Percentiles rank a stretch among this genome's conserved stretches.
phyloP scores from a whole-genome alignment of 2,329 filamentous ascomycete genomes.

The Phialophora tarda region DNA sequence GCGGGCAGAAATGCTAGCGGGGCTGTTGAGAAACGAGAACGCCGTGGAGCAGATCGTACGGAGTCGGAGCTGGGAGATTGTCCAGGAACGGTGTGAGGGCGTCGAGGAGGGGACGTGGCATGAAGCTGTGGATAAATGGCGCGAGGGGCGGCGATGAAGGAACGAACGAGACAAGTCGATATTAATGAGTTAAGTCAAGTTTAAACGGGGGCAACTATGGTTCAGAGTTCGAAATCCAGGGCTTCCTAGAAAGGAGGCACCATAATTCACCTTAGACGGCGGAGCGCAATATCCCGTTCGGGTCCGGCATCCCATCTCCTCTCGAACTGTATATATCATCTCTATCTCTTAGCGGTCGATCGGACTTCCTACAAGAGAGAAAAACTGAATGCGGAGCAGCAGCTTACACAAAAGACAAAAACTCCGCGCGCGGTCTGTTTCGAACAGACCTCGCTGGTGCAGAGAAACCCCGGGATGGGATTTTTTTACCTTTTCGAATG shows the following conservation, averaged over 20 bases:
- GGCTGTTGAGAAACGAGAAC: slow-evolving; percentile 74
- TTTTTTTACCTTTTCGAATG: not conserved
- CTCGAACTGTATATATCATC: not conserved
- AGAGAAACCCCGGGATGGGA: not conserved
- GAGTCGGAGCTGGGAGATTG: slow-evolving; percentile 77
- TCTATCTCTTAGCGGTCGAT: not conserved
- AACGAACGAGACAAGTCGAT: not conserved
- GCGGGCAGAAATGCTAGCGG: slow-evolving; percentile 78
- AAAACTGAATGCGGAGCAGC: not conserved
- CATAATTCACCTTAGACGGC: not conserved
- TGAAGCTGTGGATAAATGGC: slow-evolving; percentile 29
- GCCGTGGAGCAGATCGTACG: slow-evolving; percentile 82
- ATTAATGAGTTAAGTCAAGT: not conserved
- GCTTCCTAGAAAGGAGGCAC: not conserved
- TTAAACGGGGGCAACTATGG: not conserved
- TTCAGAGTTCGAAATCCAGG: not conserved
- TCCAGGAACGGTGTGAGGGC: slow-evolving; percentile 75
- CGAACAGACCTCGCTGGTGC: not conserved
- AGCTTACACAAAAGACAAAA: not conserved
- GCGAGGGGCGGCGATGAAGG: slow-evolving; percentile 14
- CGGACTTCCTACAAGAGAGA: not conserved
- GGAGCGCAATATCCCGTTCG: not conserved
- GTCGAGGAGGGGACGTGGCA: slow-evolving; percentile 47
- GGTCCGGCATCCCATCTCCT: not conserved
- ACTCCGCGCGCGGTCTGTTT: not conserved